phyloP scores from a whole-genome alignment of 2,329 filamentous ascomycete species.

The Aureobasidium pullulans region DNA sequence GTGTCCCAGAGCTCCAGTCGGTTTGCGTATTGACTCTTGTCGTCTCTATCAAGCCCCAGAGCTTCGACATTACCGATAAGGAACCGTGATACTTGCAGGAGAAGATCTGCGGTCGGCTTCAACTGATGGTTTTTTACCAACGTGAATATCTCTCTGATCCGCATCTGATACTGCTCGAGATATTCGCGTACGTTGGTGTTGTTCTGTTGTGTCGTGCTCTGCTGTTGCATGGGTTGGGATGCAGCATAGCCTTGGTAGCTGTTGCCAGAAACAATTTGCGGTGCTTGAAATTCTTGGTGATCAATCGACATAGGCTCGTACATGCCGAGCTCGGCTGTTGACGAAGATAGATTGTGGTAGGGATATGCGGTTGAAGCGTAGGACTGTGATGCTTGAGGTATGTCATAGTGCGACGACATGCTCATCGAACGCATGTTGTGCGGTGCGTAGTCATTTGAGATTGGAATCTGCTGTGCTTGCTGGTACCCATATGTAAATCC shows the following conservation, averaged over 20 bases:
- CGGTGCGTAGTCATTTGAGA: background rate
- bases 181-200: constrained; percentile 48
- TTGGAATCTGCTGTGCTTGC: background rate
- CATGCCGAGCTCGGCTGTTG: background rate
- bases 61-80: constrained; percentile 57
- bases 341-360: background rate
- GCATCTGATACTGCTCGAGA: constrained; percentile 55
- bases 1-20: constrained; percentile 84
- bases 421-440: background rate
- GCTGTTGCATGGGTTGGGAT: constrained; percentile 37
- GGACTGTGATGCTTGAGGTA: background rate
- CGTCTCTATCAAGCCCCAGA: constrained; percentile 71
- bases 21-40: constrained; percentile 65
- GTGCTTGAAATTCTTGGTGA: background rate
- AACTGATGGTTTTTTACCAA: constrained; percentile 58
- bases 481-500: background rate
- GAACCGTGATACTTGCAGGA: constrained; percentile 60
- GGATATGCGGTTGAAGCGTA: background rate
- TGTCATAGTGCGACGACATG: background rate
- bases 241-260: background rate
- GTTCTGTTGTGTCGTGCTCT: constrained; percentile 26
- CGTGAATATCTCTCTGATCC: constrained; percentile 59
- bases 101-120: constrained; percentile 49
- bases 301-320: background rate
- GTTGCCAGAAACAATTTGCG: background rate